phyloP scores from a whole-genome alignment of 345 rosid genomes.

The Bretschneidera sinensis region DNA sequence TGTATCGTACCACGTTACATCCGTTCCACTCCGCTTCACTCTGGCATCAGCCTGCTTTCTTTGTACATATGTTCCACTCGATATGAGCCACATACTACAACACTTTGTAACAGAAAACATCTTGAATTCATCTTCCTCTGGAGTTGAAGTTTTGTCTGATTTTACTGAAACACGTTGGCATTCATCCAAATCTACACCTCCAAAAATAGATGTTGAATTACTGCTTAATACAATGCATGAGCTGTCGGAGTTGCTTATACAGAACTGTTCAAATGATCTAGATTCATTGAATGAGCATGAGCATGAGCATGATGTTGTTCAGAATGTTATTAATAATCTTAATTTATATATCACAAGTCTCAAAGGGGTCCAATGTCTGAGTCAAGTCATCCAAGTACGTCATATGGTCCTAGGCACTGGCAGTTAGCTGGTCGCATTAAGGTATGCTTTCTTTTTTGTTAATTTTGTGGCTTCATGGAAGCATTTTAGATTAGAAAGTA shows the following conservation, averaged over 20 bases:
- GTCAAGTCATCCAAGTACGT: constrained; percentile 13
- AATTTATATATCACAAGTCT: constrained; percentile 25
- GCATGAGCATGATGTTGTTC: constrained; percentile 39
- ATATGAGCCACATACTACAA: too few relatives aligned
- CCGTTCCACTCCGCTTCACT: too few relatives aligned
- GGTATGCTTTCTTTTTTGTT: constrained; percentile 26
- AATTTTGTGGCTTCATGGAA: not conserved
- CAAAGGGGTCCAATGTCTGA: constrained; percentile 23
- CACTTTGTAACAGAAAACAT: constrained; percentile 11
- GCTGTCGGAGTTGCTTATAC: constrained; percentile 47
- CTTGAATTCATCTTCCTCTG: constrained; percentile 19
- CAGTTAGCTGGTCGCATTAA: constrained; percentile 26
- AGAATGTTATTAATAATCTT: constrained; percentile 44
- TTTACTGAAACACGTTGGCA: constrained; percentile 11
- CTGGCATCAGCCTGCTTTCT: too few relatives aligned
- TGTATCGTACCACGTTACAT: too few relatives aligned
- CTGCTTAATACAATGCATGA: constrained; percentile 38
- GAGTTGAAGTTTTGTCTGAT: constrained; percentile 20
- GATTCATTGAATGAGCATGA: constrained; percentile 30
- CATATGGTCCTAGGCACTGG: constrained; percentile 24
- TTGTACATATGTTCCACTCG: too few relatives aligned
- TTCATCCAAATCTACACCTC: constrained; percentile 24
- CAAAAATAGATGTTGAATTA: constrained; percentile 31
- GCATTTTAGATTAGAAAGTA: not conserved
- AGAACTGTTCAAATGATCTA: constrained; percentile 33